Evolutionary conservation across 805 yeast species (phyloP).

Genomic region (Zygoascus flipseniorum): DNA sequence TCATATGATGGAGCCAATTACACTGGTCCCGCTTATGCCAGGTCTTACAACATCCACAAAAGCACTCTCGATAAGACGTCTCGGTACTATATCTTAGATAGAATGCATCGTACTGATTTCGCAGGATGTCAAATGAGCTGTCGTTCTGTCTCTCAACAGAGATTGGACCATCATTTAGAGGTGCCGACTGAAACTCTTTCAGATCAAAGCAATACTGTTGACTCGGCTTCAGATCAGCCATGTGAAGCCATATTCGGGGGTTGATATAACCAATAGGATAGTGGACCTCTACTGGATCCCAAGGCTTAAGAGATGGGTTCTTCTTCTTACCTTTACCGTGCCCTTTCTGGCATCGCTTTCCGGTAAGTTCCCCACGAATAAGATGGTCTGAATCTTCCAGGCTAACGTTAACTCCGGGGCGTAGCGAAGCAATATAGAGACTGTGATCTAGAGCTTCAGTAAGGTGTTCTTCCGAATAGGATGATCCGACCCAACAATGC

Average conservation of each 20-base stretch:
- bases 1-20: constrained; percentile 18
- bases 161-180: constrained; percentile 1
- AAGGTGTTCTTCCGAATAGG: neutral
- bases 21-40: constrained; percentile 19
- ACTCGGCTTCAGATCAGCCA: constrained; percentile 7
- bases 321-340: constrained; percentile 5
- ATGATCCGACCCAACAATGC: constrained; percentile 7
- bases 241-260: constrained; percentile 12
- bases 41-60: constrained; percentile 15
- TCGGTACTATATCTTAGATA: constrained; percentile 6
- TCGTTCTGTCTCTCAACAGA: constrained; percentile 8
- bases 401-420: neutral
- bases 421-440: neutral
- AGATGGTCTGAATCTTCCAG: neutral
- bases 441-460: neutral
- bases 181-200: constrained; percentile 9
- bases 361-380: neutral
- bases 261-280: constrained; percentile 16
- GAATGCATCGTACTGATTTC: constrained; percentile 15
- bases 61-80: constrained; percentile 12
- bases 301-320: constrained; percentile 8
- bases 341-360: neutral
- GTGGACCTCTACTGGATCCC: constrained; percentile 16
- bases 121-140: constrained; percentile 3
- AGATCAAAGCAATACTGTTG: constrained; percentile 11